A percentile compares a stretch with the other conserved stretches of the same genome.
These are phyloP conservation scores for Rhododendron kiyosumense DNA, from an alignment of 148 eudicot species.

Conservation along the genomic window DNA sequence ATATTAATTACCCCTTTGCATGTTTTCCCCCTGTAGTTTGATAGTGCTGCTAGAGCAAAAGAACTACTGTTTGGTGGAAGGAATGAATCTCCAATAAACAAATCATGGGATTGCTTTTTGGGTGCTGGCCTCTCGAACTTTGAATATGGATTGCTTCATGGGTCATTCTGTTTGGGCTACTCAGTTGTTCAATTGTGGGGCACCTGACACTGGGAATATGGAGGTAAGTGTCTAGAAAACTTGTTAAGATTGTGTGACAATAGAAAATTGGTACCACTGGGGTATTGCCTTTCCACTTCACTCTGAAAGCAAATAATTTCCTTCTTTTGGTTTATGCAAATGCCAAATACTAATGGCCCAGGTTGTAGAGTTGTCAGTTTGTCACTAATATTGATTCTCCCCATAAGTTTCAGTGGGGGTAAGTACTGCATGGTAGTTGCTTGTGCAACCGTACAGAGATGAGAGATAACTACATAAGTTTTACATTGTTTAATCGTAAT, in stretches of 20 bases:
- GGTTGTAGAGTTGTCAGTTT: background rate
- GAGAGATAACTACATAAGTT: background rate
- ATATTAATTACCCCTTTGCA: background rate
- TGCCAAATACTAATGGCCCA: background rate
- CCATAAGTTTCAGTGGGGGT: background rate
- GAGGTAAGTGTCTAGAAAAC: constrained; percentile 48
- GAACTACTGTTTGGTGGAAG: constrained; percentile 53
- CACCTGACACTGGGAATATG: constrained; percentile 99
- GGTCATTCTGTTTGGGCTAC: constrained; percentile 96
- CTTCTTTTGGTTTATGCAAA: background rate
- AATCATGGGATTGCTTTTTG: constrained; percentile 29
- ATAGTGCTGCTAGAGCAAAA: constrained; percentile 82
- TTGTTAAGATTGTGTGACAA: constrained; percentile 1
- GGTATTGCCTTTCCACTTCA: background rate
- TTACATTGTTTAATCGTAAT: background rate
- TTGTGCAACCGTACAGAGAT: background rate
- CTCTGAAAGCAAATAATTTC: background rate
- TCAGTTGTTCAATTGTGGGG: constrained; percentile 94
- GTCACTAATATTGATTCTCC: background rate
- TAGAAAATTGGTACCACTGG: background rate
- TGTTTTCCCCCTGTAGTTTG: constrained; percentile 46
- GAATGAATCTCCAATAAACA: constrained; percentile 21
- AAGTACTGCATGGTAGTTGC: background rate
- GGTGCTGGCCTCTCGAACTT: constrained; percentile 93
- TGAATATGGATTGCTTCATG: constrained; percentile 92